These are phyloP conservation scores for Tolypocladium paradoxum DNA, from an alignment of 2,329 filamentous ascomycete genomes.

Conservation along the genomic window DNA sequence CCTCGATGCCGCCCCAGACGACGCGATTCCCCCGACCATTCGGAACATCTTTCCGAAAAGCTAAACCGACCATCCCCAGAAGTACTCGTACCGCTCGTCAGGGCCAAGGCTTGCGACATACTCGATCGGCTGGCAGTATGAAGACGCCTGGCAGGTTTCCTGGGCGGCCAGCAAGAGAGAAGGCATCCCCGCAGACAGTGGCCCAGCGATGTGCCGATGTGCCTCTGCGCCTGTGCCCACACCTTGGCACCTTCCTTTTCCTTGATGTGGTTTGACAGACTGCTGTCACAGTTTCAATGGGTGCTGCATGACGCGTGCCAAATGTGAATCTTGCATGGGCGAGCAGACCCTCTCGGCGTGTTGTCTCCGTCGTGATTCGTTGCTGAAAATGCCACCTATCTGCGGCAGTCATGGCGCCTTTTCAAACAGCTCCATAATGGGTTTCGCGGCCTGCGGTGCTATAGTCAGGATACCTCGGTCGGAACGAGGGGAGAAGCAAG, in stretches of 20 bases:
- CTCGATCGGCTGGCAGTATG: neutral
- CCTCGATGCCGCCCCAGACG: neutral
- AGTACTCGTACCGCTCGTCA: neutral
- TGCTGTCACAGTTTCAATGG: neutral
- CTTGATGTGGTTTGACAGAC: neutral
- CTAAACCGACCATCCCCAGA: neutral
- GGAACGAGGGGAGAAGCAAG: neutral
- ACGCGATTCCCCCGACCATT: neutral
- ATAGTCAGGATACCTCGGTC: neutral
- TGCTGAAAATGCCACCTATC: neutral
- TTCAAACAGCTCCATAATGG: conserved; percentile 77
- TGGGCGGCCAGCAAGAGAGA: neutral
- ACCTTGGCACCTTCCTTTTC: neutral
- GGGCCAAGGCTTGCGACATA: neutral
- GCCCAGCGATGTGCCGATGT: neutral
- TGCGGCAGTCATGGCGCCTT: conserved; percentile 43
- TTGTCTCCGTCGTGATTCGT: neutral
- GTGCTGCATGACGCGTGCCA: neutral
- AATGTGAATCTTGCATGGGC: neutral
- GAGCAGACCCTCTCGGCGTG: neutral
- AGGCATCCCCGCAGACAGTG: neutral
- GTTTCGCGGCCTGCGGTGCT: conserved; percentile 60
- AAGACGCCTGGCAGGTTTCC: neutral
- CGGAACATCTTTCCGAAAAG: neutral
- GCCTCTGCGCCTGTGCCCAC: neutral